phyloP scores from a whole-genome alignment of 441 rosid species.

The Eutrema salsugineum region DNA sequence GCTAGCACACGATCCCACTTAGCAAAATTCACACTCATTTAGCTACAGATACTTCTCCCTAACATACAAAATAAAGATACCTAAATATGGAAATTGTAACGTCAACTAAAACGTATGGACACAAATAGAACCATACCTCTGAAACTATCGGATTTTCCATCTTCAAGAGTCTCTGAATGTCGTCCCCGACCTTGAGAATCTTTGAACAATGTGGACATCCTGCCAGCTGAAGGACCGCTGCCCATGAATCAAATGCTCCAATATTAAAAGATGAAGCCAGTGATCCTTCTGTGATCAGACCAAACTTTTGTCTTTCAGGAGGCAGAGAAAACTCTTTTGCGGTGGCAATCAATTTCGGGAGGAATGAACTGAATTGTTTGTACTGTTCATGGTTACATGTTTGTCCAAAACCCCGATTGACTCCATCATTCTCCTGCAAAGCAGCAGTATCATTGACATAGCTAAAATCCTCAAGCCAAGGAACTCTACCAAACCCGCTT shows the following conservation, averaged over 20 bases:
- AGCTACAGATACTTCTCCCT: not conserved
- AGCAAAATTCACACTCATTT: not conserved
- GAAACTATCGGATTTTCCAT: conserved; percentile 46
- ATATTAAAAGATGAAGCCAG: conserved; percentile 55
- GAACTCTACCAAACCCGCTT: conserved; percentile 51
- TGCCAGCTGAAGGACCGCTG: conserved; percentile 51
- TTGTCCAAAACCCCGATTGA: conserved; percentile 28
- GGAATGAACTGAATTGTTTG: conserved; percentile 65
- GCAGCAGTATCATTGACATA: conserved; percentile 42
- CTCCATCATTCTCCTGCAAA: conserved; percentile 36
- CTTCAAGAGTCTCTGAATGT: conserved; percentile 47
- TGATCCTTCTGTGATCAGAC: conserved; percentile 61
- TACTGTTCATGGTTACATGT: conserved; percentile 64
- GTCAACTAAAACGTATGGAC: not conserved
- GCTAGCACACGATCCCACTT: not conserved
- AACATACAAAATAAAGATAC: not conserved
- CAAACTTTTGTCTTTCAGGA: conserved; percentile 71
- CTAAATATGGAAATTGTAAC: conserved; percentile 3
- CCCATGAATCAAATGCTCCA: conserved; percentile 60
- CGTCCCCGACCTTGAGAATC: conserved; percentile 55
- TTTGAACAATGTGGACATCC: conserved; percentile 82
- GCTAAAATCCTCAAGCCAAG: conserved; percentile 59
- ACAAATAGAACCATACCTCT: conserved; percentile 46
- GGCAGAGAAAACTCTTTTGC: conserved; percentile 72
- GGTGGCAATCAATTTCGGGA: conserved; percentile 48